Evolutionary conservation across 2,329 filamentous ascomycete genomes (phyloP).

Genomic region (Trichoderma asperellum): DNA sequence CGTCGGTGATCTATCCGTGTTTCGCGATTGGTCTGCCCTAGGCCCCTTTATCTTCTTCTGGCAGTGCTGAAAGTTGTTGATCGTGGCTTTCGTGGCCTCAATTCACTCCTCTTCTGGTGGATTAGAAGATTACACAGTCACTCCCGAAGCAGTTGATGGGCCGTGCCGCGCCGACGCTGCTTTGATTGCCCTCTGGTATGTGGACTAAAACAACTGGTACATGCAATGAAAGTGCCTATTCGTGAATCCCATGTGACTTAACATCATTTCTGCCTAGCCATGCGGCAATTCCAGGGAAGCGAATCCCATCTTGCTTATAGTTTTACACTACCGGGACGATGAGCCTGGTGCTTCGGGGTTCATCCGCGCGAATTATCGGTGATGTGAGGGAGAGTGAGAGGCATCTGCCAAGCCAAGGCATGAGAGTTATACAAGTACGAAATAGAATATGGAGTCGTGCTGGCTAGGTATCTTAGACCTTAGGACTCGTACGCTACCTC

Average conservation of each 20-base stretch:
- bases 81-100: background rate
- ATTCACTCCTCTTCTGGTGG: background rate
- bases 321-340: background rate
- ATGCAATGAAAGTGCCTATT: background rate
- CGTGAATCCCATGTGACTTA: background rate
- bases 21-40: conserved; percentile 12
- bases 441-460: background rate
- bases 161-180: conserved; percentile 21
- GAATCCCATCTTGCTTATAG: background rate
- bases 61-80: background rate
- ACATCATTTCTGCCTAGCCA: background rate
- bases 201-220: background rate
- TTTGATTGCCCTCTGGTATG: conserved; percentile 1
- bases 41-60: background rate
- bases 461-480: background rate
- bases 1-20: conserved; percentile 5
- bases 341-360: background rate
- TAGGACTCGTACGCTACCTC: background rate
- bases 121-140: background rate
- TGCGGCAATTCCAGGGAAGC: background rate
- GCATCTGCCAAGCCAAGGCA: background rate
- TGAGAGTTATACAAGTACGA: background rate
- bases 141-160: background rate
- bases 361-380: background rate
- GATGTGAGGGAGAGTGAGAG: background rate